These are phyloP conservation scores for Leccinum subgranulosum DNA, from an alignment of 768 basidiomycete genomes.

Conservation along the genomic window DNA sequence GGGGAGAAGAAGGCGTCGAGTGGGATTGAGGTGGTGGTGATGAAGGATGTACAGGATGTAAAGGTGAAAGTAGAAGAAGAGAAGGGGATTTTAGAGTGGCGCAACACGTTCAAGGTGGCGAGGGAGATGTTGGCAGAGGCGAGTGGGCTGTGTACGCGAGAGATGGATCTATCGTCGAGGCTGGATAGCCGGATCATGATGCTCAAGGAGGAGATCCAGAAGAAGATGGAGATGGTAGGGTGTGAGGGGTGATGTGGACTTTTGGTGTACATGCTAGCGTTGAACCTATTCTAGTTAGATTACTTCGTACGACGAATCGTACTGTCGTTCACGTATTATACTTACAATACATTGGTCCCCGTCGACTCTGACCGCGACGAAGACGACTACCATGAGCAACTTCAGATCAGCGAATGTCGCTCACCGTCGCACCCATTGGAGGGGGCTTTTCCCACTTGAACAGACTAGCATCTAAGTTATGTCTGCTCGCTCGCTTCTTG, in stretches of 20 bases:
- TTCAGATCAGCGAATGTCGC: slow-evolving; percentile 54
- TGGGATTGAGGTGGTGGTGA: neutral
- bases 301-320: slow-evolving; percentile 1
- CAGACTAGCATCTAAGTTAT: slow-evolving; percentile 23
- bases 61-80: neutral
- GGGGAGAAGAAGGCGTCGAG: neutral
- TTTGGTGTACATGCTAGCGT: neutral
- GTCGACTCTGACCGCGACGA: neutral
- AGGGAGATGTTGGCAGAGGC: slow-evolving; percentile 51
- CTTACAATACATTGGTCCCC: slow-evolving; percentile 4
- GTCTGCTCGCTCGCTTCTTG: too few species aligned
- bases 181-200: slow-evolving; percentile 68
- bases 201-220: slow-evolving; percentile 65
- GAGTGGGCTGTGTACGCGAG: slow-evolving; percentile 44
- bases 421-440: slow-evolving; percentile 42
- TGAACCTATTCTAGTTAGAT: neutral
- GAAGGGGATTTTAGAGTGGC: slow-evolving; percentile 39
- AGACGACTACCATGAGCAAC: slow-evolving; percentile 33
- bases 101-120: slow-evolving; percentile 44
- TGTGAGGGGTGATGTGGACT: slow-evolving; percentile 6
- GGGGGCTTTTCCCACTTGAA: slow-evolving; percentile 30
- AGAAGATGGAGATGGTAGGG: slow-evolving; percentile 52
- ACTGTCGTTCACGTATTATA: slow-evolving; percentile 8
- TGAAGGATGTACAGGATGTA: neutral
- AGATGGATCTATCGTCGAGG: slow-evolving; percentile 61